These are phyloP conservation scores for Arachis hypogaea DNA, from an alignment of 306 rosid species.

Conservation along the genomic window DNA sequence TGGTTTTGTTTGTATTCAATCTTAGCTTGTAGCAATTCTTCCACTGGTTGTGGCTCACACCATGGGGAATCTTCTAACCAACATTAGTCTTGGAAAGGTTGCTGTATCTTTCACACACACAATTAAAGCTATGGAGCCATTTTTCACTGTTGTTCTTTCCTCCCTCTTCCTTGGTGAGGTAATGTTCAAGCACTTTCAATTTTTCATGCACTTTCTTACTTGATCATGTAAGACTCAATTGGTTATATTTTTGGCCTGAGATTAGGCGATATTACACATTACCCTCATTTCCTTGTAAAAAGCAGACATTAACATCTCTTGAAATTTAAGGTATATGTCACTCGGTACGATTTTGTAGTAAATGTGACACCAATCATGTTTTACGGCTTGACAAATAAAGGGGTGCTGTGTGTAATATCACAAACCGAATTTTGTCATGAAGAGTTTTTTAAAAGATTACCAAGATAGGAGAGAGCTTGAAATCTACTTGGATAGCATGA, in stretches of 20 bases:
- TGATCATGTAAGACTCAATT: constrained; percentile 1
- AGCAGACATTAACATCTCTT: too few species aligned
- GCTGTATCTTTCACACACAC: constrained; percentile 90
- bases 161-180: constrained; percentile 70
- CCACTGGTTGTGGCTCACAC: constrained; percentile 76
- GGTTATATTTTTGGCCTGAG: not conserved
- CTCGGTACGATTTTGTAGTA: too few species aligned
- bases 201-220: not conserved
- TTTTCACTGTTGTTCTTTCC: constrained; percentile 73
- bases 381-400: too few species aligned
- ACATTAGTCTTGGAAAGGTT: constrained; percentile 72
- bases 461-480: not conserved
- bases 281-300: too few species aligned
- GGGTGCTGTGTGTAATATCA: too few species aligned
- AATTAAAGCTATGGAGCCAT: constrained; percentile 81
- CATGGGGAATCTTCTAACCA: constrained; percentile 72
- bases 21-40: constrained; percentile 55
- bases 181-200: constrained; percentile 19
- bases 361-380: too few species aligned
- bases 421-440: not conserved
- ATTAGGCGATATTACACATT: too few species aligned
- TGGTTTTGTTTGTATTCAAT: constrained; percentile 22
- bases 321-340: too few species aligned
- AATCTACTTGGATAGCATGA: not conserved
- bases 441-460: not conserved